Evolutionary conservation across 2,329 filamentous ascomycete species (phyloP).

Genomic region (Aspergillus tamarii): DNA sequence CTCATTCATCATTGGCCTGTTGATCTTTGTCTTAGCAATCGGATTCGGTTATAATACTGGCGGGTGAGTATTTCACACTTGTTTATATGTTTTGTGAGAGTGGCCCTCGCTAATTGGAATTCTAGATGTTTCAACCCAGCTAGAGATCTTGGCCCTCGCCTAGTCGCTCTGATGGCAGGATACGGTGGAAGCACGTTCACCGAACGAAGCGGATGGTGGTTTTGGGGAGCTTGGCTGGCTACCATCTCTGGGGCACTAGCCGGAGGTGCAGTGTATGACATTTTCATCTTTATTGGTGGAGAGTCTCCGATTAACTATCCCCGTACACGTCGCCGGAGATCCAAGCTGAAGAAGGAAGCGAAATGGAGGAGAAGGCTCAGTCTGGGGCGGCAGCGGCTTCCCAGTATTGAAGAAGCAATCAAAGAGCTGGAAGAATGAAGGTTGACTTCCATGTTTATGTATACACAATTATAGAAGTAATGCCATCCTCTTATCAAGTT

Average conservation of each 20-base stretch:
- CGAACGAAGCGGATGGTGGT: constrained; percentile 36
- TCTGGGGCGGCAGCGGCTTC: constrained; percentile 16
- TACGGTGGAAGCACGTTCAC: constrained; percentile 34
- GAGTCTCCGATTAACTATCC: constrained; percentile 48
- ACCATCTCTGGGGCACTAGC: constrained; percentile 36
- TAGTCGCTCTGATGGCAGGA: constrained; percentile 36
- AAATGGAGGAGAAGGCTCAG: constrained; percentile 24
- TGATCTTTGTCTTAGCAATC: constrained; percentile 18
- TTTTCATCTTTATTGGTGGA: constrained; percentile 43
- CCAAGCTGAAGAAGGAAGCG: constrained; percentile 33
- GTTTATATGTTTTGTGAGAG: not conserved
- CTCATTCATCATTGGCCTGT: constrained; percentile 30
- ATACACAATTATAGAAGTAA: not conserved
- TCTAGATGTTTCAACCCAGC: constrained; percentile 38
- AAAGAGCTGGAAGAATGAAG: not conserved
- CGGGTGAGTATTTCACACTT: constrained; percentile 20
- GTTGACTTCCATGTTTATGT: not conserved
- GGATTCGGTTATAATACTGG: constrained; percentile 42
- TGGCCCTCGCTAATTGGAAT: not conserved
- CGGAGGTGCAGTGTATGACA: constrained; percentile 39
- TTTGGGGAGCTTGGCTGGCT: constrained; percentile 41
- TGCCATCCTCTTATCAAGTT: too few species aligned
- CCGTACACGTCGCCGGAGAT: constrained; percentile 42
- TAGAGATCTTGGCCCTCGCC: constrained; percentile 39
- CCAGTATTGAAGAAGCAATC: constrained; percentile 24